These are phyloP conservation scores for Prillingera fragicola DNA, from an alignment of 1,284 basidiomycete species.

Conservation along the genomic window DNA sequence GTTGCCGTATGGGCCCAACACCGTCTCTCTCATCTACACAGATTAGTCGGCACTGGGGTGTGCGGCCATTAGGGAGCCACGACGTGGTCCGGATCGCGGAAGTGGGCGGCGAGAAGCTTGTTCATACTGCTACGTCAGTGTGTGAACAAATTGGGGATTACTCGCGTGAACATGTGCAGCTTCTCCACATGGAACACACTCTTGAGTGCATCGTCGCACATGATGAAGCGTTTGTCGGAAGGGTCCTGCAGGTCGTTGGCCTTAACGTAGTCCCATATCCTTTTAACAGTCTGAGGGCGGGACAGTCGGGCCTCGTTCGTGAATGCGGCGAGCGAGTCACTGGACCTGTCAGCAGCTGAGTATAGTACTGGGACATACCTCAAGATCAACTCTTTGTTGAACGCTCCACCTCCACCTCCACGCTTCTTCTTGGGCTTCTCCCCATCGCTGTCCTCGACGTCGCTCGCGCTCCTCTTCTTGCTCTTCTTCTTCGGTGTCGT, in stretches of 20 bases:
- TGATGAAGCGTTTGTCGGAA: slow-evolving; percentile 50
- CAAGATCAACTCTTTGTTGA: slow-evolving; percentile 47
- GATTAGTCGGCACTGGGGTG: neutral
- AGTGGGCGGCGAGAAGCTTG: slow-evolving; percentile 40
- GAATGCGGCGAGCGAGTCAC: slow-evolving; percentile 36
- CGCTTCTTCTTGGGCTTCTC: slow-evolving; percentile 23
- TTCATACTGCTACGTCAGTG: slow-evolving; percentile 39
- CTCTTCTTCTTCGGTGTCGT: slow-evolving; percentile 24
- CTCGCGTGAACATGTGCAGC: slow-evolving; percentile 51
- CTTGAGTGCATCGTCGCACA: slow-evolving; percentile 50
- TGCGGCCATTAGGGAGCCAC: slow-evolving; percentile 14
- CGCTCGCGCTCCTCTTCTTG: slow-evolving; percentile 13
- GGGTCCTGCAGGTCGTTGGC: slow-evolving; percentile 51
- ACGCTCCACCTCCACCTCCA: slow-evolving; percentile 39
- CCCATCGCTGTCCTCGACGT: slow-evolving; percentile 22
- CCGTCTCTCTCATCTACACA: no score
- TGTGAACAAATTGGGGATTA: slow-evolving; percentile 4
- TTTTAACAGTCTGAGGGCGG: slow-evolving; percentile 52
- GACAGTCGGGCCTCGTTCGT: slow-evolving; percentile 40
- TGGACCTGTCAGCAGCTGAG: slow-evolving; percentile 4
- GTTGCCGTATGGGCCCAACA: no score
- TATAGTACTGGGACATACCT: slow-evolving; percentile 29
- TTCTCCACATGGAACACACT: slow-evolving; percentile 49
- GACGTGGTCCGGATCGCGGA: slow-evolving; percentile 40
- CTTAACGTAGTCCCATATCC: slow-evolving; percentile 55